Percentiles rank a stretch among this genome's conserved stretches.
These are phyloP conservation scores for Isabelozyma heimii DNA, from an alignment of 805 yeast species.

Conservation along the genomic window DNA sequence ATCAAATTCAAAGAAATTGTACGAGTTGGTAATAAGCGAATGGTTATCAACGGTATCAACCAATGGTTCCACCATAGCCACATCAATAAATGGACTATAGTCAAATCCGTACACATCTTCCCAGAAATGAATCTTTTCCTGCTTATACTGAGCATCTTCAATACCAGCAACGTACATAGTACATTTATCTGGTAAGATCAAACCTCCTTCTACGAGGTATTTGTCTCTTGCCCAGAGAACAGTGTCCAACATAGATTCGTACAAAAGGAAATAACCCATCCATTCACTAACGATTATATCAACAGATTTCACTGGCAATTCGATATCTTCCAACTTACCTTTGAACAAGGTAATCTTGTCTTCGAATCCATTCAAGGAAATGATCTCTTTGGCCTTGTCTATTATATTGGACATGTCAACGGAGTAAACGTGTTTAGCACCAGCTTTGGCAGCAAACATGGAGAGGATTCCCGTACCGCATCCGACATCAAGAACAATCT, in stretches of 20 bases:
- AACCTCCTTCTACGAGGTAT: conserved; percentile 78
- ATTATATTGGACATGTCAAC: conserved; percentile 97
- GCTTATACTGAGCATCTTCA: conserved; percentile 89
- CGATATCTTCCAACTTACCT: conserved; percentile 94
- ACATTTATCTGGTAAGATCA: conserved; percentile 93
- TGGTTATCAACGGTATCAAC: conserved; percentile 89
- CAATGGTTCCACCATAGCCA: conserved; percentile 90
- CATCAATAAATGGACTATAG: conserved; percentile 81
- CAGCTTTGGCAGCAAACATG: conserved; percentile 98
- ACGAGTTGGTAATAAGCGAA: conserved; percentile 69
- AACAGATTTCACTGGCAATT: conserved; percentile 79
- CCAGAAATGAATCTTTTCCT: conserved; percentile 92
- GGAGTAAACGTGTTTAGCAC: conserved; percentile 96
- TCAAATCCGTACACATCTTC: conserved; percentile 97
- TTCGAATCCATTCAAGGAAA: conserved; percentile 74
- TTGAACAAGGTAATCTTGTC: conserved; percentile 85
- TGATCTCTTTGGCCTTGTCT: conserved; percentile 91
- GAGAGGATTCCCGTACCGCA: conserved; percentile 98
- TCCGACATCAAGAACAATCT: conserved; percentile 94
- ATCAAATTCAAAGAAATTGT: conserved; percentile 76
- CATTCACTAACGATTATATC: conserved; percentile 96
- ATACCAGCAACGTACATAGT: conserved; percentile 86
- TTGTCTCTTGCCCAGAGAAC: conserved; percentile 92
- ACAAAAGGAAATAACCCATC: conserved; percentile 98
- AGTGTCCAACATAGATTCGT: conserved; percentile 97